Base-by-base conservation (phyloP, 2,329 filamentous ascomycete genomes). In the Corynespora cassiicola region DNA sequence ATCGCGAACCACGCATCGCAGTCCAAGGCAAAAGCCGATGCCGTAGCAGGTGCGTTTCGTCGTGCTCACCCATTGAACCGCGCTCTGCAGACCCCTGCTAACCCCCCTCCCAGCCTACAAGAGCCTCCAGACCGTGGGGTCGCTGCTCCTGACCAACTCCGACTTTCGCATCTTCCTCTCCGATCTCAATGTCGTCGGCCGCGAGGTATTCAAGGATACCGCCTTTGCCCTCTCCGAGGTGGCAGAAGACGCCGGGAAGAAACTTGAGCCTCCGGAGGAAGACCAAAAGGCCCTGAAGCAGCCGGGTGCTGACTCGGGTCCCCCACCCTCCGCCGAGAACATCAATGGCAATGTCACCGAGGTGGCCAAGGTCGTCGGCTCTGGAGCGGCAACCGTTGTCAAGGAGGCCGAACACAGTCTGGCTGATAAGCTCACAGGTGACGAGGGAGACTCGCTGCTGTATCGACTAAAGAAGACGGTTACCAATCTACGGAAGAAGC, bases 111-210 rank as follows among this genome's bases (percentile, higher is more conserved):
- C 50, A 87, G 87, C 88, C 11, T 91, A 91, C 58, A 78, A 87
- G 59, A 96, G 90, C 64, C 71, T 96, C 31, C 86, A 84, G 41
- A 96, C 90, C 0, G 82, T 97, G 0, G 86, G 87, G 19, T 87
- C 86, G 3, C 75, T 97, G n/a, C 79, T 96, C 1, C 74, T 97
- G 27, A 90, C 88, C 10, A 97, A 97, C 63, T 84, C 87, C 0
- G 90, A 96, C 58, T 96, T 97, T 65, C 85, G 91, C 24, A 76
- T 91, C 6, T 90, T 97, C 56, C 74, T 96, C 28, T 82, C 85
- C 8, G 92, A 97, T 57, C 70, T 96, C 25, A 84, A 84, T 29
- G 84, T 85, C 0, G 80, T 96, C 30, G 87, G 86, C 9, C 84
- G 87, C 26, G 87, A 96, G 61, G 85, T 97, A 1, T 90, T 96